Conservation (phyloP, 768 basidiomycete genomes). For the Boletales sp. region DNA sequence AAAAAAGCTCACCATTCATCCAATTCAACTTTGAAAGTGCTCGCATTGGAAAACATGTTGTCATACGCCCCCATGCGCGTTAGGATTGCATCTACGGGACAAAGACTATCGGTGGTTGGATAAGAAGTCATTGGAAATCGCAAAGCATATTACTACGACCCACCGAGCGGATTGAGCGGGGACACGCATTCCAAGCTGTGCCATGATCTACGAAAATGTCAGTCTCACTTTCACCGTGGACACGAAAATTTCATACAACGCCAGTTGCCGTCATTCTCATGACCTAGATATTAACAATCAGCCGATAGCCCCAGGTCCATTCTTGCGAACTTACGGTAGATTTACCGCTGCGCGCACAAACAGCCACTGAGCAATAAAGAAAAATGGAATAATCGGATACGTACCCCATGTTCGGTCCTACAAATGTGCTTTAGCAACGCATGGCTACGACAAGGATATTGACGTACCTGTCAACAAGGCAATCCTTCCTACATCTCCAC, state of each 20-base stretch:
- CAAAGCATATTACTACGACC: slow-evolving; percentile 10
- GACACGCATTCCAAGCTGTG: slow-evolving; percentile 93
- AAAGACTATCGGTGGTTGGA: slow-evolving; percentile 47
- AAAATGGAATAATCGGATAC: slow-evolving; percentile 21
- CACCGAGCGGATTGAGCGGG: slow-evolving; percentile 81
- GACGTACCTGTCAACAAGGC: slow-evolving; percentile 78
- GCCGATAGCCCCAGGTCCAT: not conserved
- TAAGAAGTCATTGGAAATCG: not conserved
- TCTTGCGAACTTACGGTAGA: slow-evolving; percentile 50
- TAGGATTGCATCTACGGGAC: slow-evolving; percentile 87
- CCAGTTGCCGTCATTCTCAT: slow-evolving; percentile 97
- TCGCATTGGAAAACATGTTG: slow-evolving; percentile 91
- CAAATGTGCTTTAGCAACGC: not conserved
- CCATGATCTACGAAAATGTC: slow-evolving; percentile 62
- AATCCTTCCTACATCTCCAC: slow-evolving; percentile 69
- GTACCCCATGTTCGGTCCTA: slow-evolving; percentile 88
- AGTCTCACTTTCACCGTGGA: not conserved
- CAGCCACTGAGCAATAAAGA: not conserved
- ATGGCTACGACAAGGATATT: not conserved
- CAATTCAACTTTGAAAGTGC: slow-evolving; percentile 97
- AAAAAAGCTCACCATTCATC: slow-evolving; percentile 76
- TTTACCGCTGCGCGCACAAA: slow-evolving; percentile 53
- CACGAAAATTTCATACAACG: slow-evolving; percentile 49
- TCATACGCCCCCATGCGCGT: slow-evolving; percentile 99
- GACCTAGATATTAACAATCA: slow-evolving; percentile 36